Conservation (phyloP, 1,284 basidiomycete species). For the Paramarasmius palmivorus region DNA sequence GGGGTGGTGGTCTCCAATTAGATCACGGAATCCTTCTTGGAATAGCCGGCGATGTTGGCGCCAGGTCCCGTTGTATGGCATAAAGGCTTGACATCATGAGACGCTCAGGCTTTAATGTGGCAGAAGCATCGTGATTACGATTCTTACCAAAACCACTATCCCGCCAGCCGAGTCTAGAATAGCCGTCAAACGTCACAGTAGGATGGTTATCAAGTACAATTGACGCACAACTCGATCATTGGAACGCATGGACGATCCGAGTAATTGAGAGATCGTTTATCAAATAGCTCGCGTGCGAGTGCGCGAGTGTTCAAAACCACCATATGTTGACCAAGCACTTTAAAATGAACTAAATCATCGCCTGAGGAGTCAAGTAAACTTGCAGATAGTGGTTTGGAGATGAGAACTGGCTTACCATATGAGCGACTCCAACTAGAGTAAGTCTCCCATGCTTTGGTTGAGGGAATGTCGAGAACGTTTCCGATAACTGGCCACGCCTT, state of each 20-base stretch:
- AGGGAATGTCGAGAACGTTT: neutral
- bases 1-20: conserved; percentile 24
- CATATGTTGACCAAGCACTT: conserved; percentile 29
- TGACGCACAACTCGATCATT: conserved; percentile 33
- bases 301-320: conserved; percentile 39
- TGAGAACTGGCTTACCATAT: neutral
- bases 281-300: conserved; percentile 38
- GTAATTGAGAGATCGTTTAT: conserved; percentile 40
- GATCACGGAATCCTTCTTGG: conserved; percentile 32
- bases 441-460: neutral
- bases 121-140: neutral
- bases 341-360: conserved; percentile 26
- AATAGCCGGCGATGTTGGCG: conserved; percentile 35
- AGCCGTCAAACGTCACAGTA: neutral
- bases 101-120: no score
- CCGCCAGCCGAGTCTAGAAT: neutral
- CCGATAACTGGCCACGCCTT: neutral
- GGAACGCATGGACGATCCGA: conserved; percentile 33
- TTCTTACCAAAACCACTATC: neutral
- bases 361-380: conserved; percentile 21
- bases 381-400: no score
- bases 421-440: neutral
- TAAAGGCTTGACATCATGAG: conserved; percentile 22
- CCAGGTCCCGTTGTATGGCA: conserved; percentile 42
- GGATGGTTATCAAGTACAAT: neutral